Percentiles rank a stretch among this genome's conserved stretches.
phyloP scores from a whole-genome alignment of 2,329 filamentous ascomycete species.

The Annulohypoxylon truncatum region DNA sequence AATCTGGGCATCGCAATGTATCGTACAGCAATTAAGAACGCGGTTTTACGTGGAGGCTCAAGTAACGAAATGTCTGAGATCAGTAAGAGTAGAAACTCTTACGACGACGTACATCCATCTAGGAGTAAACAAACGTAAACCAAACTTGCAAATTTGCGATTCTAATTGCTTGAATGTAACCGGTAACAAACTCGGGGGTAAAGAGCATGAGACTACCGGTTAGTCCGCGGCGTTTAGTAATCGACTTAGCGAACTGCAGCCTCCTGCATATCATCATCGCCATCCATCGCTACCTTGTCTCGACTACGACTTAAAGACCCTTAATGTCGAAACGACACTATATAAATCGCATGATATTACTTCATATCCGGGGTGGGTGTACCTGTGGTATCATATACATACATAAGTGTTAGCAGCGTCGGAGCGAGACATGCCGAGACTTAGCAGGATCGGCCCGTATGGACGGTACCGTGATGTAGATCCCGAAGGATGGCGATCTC shows the following conservation, averaged over 20 bases:
- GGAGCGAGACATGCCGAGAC: conserved; percentile 20
- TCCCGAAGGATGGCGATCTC: not conserved
- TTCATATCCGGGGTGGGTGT: not conserved
- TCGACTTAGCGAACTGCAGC: not conserved
- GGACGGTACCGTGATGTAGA: not conserved
- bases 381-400: conserved; percentile 5
- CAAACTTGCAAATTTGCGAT: not conserved
- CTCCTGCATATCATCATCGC: not conserved
- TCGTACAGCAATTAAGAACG: not conserved
- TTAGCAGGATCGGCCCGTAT: conserved; percentile 2
- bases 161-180: not conserved
- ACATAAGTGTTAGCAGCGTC: not conserved
- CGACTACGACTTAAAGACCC: not conserved
- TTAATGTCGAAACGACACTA: not conserved
- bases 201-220: not conserved
- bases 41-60: not conserved
- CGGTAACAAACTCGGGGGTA: not conserved
- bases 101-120: not conserved
- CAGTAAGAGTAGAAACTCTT: not conserved
- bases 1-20: not conserved
- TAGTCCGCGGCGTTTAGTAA: not conserved
- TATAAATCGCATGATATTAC: not conserved
- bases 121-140: not conserved
- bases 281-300: not conserved
- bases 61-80: not conserved